Evolutionary conservation across 441 rosid genomes (phyloP).

Genomic region (Croton setiger): DNA sequence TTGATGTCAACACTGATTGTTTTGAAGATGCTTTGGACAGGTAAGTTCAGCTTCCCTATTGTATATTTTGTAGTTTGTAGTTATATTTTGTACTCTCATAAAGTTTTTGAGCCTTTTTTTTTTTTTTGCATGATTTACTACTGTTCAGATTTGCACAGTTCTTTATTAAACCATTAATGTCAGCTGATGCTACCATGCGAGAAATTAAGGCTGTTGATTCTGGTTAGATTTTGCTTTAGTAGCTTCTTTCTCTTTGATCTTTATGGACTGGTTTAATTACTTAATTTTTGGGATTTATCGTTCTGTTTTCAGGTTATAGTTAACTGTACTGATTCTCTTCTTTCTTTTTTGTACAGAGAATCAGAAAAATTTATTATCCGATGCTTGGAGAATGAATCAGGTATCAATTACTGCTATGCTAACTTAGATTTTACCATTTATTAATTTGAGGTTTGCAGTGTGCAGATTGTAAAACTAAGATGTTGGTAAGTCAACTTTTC

Average conservation of each 20-base stretch:
- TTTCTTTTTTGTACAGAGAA: slow-evolving; percentile 51
- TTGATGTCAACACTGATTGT: slow-evolving; percentile 63
- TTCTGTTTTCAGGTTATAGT: background rate
- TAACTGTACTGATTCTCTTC: background rate
- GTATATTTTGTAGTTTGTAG: slow-evolving; percentile 9
- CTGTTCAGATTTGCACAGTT: slow-evolving; percentile 76
- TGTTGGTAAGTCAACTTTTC: background rate
- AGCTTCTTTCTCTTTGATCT: slow-evolving; percentile 3
- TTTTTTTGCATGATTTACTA: slow-evolving; percentile 23
- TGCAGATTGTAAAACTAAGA: background rate
- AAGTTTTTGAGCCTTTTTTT: slow-evolving; percentile 8
- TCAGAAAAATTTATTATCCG: slow-evolving; percentile 84
- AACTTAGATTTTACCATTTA: background rate
- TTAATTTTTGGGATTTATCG: background rate
- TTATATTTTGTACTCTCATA: slow-evolving; percentile 8
- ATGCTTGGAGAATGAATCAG: slow-evolving; percentile 83
- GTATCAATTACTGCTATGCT: slow-evolving; percentile 30
- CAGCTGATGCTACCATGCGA: slow-evolving; percentile 85
- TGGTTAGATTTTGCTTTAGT: slow-evolving; percentile 40
- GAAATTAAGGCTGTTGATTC: slow-evolving; percentile 95
- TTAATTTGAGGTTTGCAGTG: background rate
- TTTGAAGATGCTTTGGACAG: slow-evolving; percentile 93
- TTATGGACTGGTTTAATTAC: background rate
- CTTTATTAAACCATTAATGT: slow-evolving; percentile 89
- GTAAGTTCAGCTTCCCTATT: slow-evolving; percentile 28